A percentile compares a stretch with the other conserved stretches of the same genome.
These are phyloP conservation scores for Suhomyces anneliseae DNA, from an alignment of 1,139 yeast genomes.

Conservation along the genomic window DNA sequence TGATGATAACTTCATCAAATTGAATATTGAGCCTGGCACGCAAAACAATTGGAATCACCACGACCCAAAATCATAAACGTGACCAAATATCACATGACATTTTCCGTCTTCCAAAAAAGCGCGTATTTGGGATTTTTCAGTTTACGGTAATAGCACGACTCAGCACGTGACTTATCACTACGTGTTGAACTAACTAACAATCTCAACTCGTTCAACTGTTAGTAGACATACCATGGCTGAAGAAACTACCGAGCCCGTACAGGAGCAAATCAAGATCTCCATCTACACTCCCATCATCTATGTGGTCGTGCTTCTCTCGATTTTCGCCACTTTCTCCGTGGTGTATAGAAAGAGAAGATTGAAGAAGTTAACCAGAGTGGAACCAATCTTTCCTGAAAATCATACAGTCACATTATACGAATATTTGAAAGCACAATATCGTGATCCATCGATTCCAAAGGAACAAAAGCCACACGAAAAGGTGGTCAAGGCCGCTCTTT, in stretches of 20 bases:
- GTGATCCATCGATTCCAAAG: slow-evolving; percentile 39
- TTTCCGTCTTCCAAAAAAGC: too few species aligned
- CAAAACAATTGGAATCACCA: too few species aligned
- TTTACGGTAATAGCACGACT: too few species aligned
- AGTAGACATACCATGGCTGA: slow-evolving; percentile 26
- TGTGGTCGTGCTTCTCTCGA: slow-evolving; percentile 65
- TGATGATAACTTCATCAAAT: too few species aligned
- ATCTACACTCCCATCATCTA: slow-evolving; percentile 83
- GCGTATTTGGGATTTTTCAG: too few species aligned
- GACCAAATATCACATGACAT: too few species aligned
- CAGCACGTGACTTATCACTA: not conserved
- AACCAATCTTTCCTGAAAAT: slow-evolving; percentile 73
- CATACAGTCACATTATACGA: slow-evolving; percentile 64
- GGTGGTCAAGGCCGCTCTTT: slow-evolving; percentile 80
- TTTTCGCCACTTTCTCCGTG: slow-evolving; percentile 74
- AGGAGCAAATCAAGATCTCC: slow-evolving; percentile 54
- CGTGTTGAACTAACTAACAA: not conserved
- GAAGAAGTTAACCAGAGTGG: slow-evolving; percentile 51
- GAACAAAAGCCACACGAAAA: slow-evolving; percentile 70
- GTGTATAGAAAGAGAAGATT: slow-evolving; percentile 65
- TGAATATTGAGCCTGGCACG: too few species aligned
- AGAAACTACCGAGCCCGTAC: slow-evolving; percentile 23
- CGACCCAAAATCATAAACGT: too few species aligned
- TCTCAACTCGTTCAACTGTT: not conserved
- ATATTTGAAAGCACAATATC: slow-evolving; percentile 51